Base-by-base conservation (phyloP, 108 stramenopile species). In the Fragilariopsis cylindrus region DNA sequence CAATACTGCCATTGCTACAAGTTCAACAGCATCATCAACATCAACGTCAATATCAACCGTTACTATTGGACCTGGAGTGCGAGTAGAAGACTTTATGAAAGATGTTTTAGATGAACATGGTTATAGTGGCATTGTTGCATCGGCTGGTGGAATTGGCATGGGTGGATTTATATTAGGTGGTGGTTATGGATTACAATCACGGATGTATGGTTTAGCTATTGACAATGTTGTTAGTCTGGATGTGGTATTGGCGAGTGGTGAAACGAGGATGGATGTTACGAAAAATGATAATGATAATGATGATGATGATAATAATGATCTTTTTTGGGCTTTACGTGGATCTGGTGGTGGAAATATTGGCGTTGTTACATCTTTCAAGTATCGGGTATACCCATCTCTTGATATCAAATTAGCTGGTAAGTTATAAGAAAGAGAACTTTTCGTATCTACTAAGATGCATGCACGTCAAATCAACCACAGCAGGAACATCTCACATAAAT, bases 301-400 rank as follows among this genome's bases (percentile, higher is more conserved):
- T 18, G 39, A 30, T 4, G 39, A n/a, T 18, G 40, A 8, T 39
- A 78, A 49, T 18, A 48, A 48, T 30, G 84, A 84, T 71, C 60
- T 84, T 9, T 84, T 81, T 65, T 81, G 80, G 80, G 84, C 73
- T 39, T 54, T 84, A 5, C 66, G 65, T n/a, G 84, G 84, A 41
- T 73, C 72, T 11, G 84, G 84, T 52, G 60, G 70, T 44, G 60
- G 69, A 40, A 71, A 77, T 50, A 60, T 77, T 65, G 81, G 80
- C 64, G 72, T 76, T 8, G 76, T 70, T 13, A 71, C 69, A 12
- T 48, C 70, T 9, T 16, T 70, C 19, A 41, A 72, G 40, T 71
- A 72, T 40, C 16, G 44, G 9, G 66, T 76, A 16, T 64, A 76
- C 21, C 75, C 75, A 16, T 68, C 64, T 46, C 52, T 48, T 52